These are phyloP conservation scores for Coemansia sp. DNA, from an alignment of 192 early-diverging fungal genomes.

Conservation along the genomic window DNA sequence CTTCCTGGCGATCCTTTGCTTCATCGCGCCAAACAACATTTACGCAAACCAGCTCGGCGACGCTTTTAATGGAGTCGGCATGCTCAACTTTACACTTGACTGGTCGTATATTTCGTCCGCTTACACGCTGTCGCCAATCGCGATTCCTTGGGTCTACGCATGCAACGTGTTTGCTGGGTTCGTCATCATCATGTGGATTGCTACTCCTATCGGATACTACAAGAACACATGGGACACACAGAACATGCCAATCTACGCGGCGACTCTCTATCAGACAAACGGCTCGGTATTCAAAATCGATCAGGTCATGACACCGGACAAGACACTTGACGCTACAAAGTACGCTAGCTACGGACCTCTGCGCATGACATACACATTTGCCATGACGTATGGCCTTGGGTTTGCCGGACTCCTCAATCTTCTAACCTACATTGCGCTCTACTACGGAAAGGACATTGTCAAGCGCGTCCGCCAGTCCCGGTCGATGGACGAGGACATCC, in stretches of 20 bases:
- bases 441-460: conserved; percentile 71
- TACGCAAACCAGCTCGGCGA: conserved; percentile 56
- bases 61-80: conserved; percentile 47
- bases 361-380: conserved; percentile 70
- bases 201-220: conserved; percentile 71
- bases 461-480: conserved; percentile 62
- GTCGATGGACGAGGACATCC: conserved; percentile 69
- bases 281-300: conserved; percentile 61
- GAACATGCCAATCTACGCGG: conserved; percentile 56
- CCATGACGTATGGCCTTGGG: conserved; percentile 68
- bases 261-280: conserved; percentile 61
- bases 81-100: conserved; percentile 69
- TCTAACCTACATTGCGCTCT: conserved; percentile 64
- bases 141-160: conserved; percentile 70
- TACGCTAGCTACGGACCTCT: conserved; percentile 66
- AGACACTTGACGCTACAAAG: conserved; percentile 57
- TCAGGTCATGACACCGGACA: conserved; percentile 61
- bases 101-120: conserved; percentile 66
- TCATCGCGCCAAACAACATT: conserved; percentile 48
- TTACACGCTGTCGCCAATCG: conserved; percentile 60
- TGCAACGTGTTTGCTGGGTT: conserved; percentile 70
- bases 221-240: conserved; percentile 60
- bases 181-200: conserved; percentile 70
- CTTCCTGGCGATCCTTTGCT: conserved; percentile 68
- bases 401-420: conserved; percentile 70